Base-by-base conservation (phyloP, 1,284 basidiomycete species). In the Austroboletus niveus region DNA sequence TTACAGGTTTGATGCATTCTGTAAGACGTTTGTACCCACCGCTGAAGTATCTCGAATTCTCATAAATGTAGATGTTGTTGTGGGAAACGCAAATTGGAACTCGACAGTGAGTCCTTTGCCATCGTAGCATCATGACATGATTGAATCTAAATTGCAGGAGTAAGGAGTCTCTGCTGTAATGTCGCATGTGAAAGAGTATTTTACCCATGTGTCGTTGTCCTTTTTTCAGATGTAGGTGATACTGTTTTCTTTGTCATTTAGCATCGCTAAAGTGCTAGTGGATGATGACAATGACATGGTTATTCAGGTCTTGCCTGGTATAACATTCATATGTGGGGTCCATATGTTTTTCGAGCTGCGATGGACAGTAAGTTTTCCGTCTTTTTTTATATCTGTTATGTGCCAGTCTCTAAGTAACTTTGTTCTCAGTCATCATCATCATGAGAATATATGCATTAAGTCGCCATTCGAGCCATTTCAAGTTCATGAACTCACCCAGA, bases 351-450 rank as follows among this genome's bases (percentile, higher is more conserved):
- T 50, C 45, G 48, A 20, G 2, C 58, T 2, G 59, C 60, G 9
- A 59, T 61, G 59, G 60, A 61, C 34, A 40, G 60, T 61, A 48
- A 2, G 58, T 57, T 27, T 57, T 27, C 48, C 40, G 9, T 6
- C 3, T 9, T 1, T 7, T 22, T 42, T 22, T 10, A 3, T 14
- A 14, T 24, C 11, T 24, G 1, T 5, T 6, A 22, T 40, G 8
- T 6, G 32, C 9, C 32, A 34, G 1, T 7, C 3, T 24, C 39
- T 40, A 9, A 40, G 15, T 14, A 4, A 4, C 14, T 34, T 34
- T 22, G 6, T 29, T 32, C 38, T 6, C 8, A 60, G 60, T 58
- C 11, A 58, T 63, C 43, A 52, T 63, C 58, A 63, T 60, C 45
- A 60, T 42, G 42, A 60, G 59, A 36, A 20, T 63, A 51, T 14